Base-by-base conservation (phyloP, 306 rosid genomes). In the Pterocarpus santalinus region DNA sequence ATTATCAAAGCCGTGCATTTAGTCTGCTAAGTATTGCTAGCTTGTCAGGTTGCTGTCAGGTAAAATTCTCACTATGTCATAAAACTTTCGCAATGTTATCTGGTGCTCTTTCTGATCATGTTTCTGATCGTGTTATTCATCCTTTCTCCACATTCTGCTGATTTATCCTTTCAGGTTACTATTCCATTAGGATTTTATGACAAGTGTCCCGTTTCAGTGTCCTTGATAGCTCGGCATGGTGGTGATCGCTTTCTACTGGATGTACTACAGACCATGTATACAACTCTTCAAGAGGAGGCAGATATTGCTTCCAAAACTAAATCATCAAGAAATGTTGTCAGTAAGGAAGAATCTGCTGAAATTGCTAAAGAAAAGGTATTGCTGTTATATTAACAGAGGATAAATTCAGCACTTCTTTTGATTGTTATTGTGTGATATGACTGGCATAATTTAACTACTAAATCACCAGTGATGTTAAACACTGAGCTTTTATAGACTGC, bases 1-100 rank as follows among this genome's bases (percentile, higher is more conserved):
- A 91, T 65, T 92, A 84, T 80, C 94, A 81, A 68, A 82, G 76
- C 81, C 91, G 94, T 80, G 85, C 89, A 34, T 91, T 83, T 67
- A 87, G 97, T 83, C 81, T 91, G 67, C 78, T 90, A 67, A 90
- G 99, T 88, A 89, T 96, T 87, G 97, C 99, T 44, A 94, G 99
- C 90, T 75, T 96, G 71, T 93, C 99, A 5, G 99, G 99, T 72
- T 92, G 99, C 86, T 93, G 98, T 86, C 98, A 96, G 98, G 99
- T 90, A 65, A 85, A 72, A 46, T 43, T 69, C 43, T 85, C 46
- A 53, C 83, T 67, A 28, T 43, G 43, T 51, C 64, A 14, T 65
- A 6, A 72, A 77, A 52, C 64, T 60, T 49, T 39, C 49, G 32
- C 41, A 39, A 13, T 46, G 28, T 47, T 75, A 69, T 69, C 35